Evolutionary conservation across 1,284 basidiomycete species (phyloP), one percentile per base, ranked within the genome.

Genomic region (Testicularia cyperi): DNA sequence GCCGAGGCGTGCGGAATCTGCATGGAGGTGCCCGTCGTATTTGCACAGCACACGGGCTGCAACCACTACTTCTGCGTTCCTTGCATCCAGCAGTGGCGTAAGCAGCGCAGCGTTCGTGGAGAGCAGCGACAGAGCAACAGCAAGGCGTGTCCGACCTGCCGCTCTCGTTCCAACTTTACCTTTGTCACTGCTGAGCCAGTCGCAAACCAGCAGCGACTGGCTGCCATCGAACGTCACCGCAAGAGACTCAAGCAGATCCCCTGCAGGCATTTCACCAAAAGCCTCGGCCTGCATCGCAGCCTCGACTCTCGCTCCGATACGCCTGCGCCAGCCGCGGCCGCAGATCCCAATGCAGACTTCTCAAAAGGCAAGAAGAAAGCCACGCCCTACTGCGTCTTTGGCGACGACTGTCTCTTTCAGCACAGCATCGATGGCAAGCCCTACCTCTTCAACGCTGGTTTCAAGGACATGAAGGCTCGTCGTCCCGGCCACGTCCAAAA

Each of bases 91-190:
- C 13, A 38, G 22, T 65, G 62, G 62, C 45, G 62, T 12, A 22
- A 34, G 18, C 49, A 54, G 22, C 26, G 15, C 27, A n/a, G n/a
- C n/a, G n/a, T n/a, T n/a, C n/a, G n/a, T n/a, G n/a, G n/a, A n/a
- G n/a, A n/a, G n/a, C n/a, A n/a, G n/a, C 22, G 13, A n/a, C 38
- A 43, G 19, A 30, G 33, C 36, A 53, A 52, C 16, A 29, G 14
- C 42, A 57, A 63, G 30, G 30, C 38, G 7, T 63, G 60, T n/a
- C 60, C 60, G n/a, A 34, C 30, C 24, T 63, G 60, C 22, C 53
- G 60, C 16, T 35, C 48, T 15, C 21, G 24, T 4, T 48, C 48
- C 27, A 4, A 29, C 8, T 61, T 27, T 39, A 54, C 51, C 18
- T 63, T 57, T 38, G 54, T 57, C 23, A 42, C 49, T 2, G 42